phyloP scores from a whole-genome alignment of 1,284 basidiomycete species.

The Singerocomus inundabilis region DNA sequence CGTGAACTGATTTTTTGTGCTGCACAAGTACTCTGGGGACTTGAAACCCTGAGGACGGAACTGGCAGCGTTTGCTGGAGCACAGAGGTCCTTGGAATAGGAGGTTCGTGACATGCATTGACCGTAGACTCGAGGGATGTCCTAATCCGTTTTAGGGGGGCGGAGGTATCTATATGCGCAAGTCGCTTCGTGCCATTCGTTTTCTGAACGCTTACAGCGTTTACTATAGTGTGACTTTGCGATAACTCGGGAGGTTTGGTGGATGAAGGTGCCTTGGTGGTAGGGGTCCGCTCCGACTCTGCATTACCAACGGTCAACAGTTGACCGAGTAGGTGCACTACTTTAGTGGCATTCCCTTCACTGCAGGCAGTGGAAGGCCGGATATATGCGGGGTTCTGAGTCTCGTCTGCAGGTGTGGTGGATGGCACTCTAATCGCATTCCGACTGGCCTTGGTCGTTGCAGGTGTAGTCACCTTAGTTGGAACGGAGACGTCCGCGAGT shows the following conservation, averaged over 20 bases:
- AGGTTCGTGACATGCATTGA: neutral
- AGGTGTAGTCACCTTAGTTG: constrained; percentile 6
- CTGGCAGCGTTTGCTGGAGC: neutral
- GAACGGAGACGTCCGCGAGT: constrained; percentile 28
- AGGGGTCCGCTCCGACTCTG: neutral
- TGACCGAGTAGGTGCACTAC: neutral
- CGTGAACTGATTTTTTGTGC: neutral
- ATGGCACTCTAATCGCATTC: neutral
- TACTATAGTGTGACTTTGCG: neutral
- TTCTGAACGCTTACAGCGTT: neutral
- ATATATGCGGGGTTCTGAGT: neutral
- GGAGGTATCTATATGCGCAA: constrained; percentile 23
- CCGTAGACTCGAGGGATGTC: constrained; percentile 2
- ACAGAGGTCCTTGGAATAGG: neutral
- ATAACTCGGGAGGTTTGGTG: neutral
- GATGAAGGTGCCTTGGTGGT: neutral
- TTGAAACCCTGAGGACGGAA: constrained; percentile 5
- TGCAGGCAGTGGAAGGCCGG: neutral
- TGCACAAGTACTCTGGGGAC: constrained; percentile 8
- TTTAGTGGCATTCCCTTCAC: neutral
- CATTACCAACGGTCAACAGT: neutral
- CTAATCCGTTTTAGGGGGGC: constrained; percentile 19
- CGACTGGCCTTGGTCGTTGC: neutral
- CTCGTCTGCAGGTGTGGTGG: neutral
- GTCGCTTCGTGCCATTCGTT: constrained; percentile 14